Evolutionary conservation across 768 basidiomycete species (phyloP).

Genomic region (Myochromella boudieri): DNA sequence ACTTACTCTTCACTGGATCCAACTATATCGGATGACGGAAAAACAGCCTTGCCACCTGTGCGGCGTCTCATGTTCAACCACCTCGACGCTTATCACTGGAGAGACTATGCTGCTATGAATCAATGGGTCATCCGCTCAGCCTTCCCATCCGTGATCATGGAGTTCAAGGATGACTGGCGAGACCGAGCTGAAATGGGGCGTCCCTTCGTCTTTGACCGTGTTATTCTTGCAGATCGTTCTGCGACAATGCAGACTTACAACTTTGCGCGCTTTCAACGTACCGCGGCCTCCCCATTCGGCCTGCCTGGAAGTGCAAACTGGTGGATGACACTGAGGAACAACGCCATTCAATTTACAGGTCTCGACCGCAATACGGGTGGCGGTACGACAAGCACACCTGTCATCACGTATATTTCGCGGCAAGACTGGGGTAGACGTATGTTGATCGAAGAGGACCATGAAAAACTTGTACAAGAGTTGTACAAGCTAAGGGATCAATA

Average conservation of each 20-base stretch:
- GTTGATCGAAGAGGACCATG: conserved; percentile 75
- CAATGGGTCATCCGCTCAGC: conserved; percentile 78
- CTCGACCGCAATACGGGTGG: conserved; percentile 41
- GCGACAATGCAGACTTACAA: conserved; percentile 75
- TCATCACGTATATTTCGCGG: conserved; percentile 91
- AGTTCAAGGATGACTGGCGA: conserved; percentile 81
- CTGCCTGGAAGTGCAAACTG: conserved; percentile 77
- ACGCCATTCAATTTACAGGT: conserved; percentile 72
- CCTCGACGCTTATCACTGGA: conserved; percentile 76
- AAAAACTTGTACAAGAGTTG: conserved; percentile 73
- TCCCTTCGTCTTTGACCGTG: conserved; percentile 82
- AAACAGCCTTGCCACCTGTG: conserved; percentile 70
- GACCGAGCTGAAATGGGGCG: conserved; percentile 72
- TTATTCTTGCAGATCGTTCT: conserved; percentile 82
- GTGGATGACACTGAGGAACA: conserved; percentile 80
- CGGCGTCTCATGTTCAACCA: conserved; percentile 78
- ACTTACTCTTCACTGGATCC: conserved; percentile 84
- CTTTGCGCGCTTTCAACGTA: conserved; percentile 71
- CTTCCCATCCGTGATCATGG: conserved; percentile 80
- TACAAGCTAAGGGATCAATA: conserved; percentile 65
- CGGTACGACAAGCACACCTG: conserved; percentile 56
- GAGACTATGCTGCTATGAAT: conserved; percentile 91
- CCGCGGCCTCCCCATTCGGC: conserved; percentile 70
- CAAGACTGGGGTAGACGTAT: conserved; percentile 88
- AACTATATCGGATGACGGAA: conserved; percentile 60